A percentile compares a stretch with the other conserved stretches of the same genome.
Evolutionary conservation across 805 yeast species (phyloP).

Genomic region (Pichia californica): DNA sequence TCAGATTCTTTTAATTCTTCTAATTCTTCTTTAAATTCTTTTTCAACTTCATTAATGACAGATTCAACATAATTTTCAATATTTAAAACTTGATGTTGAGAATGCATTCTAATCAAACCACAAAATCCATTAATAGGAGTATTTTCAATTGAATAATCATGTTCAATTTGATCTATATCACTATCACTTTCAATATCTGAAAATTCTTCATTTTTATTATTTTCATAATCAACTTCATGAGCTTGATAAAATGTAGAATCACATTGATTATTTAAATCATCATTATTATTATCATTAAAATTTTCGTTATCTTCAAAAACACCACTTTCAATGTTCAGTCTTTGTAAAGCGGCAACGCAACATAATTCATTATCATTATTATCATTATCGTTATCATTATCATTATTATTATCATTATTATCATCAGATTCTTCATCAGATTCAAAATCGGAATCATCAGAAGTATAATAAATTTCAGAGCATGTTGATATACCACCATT

Average conservation of each 20-base stretch:
- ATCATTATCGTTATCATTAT: neutral
- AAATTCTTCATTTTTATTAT: too few species aligned
- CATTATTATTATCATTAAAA: too few species aligned
- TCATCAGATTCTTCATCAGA: slow-evolving; percentile 7
- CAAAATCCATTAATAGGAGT: neutral
- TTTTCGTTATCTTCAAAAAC: too few species aligned
- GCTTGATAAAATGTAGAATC: too few species aligned
- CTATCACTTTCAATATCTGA: too few species aligned
- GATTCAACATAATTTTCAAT: neutral
- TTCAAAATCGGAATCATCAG: slow-evolving; percentile 28
- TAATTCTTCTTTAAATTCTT: neutral
- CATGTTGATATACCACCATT: neutral
- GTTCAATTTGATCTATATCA: too few species aligned
- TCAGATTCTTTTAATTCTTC: neutral
- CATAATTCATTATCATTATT: neutral
- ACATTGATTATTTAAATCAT: too few species aligned
- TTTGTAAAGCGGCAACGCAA: too few species aligned
- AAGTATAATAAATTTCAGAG: slow-evolving; percentile 10
- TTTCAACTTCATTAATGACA: neutral
- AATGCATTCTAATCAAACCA: slow-evolving; percentile 5
- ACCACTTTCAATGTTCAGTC: too few species aligned
- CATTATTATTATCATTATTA: neutral
- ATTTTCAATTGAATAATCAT: too few species aligned
- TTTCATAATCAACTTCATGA: too few species aligned
- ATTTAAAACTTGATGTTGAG: neutral